Evolutionary conservation across 805 yeast genomes (phyloP), one percentile per base, ranked within the genome.

Genomic region (Schwanniomyces pseudopolymorphus): DNA sequence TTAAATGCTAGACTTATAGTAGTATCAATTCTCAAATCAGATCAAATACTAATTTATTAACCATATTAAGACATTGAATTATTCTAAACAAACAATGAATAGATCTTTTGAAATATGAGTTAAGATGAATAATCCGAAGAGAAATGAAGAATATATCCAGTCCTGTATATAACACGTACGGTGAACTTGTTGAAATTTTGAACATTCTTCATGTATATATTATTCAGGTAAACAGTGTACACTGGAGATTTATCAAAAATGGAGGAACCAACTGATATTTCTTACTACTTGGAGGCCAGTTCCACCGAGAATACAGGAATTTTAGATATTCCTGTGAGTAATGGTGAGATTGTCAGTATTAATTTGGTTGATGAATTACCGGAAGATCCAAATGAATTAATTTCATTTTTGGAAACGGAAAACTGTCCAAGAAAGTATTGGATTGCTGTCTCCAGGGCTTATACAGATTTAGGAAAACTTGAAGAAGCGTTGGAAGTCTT

Each of bases 351-450:
- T 50, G 96, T 92, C 52, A 85, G 89, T 43, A 80, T 94, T 55
- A 92, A 90, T 58, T 76, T 87, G 49, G 79, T 79, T 43, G 82
- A 83, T 28, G 98, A 92, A 59, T 74, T 90, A 46, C 96, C 96
- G 4, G 96, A 88, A 19, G 96, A 92, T 63, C 88, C 96, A 4
- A 77, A 81, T 39, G 98, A 94, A 59, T 75, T 94, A 51, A 82
- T 87, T 53, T 79, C 81, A 22, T 78, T 92, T 51, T 72, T 94
- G 51, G 85, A 87, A 51, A 88, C 87, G 53, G 98, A 94, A 68
- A 80, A 79, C 46, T 84, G 92, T 42, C 82, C 79, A 19, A 74
- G 78, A 45, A 83, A 84, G 59, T 88, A 83, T 67, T 94, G 99
- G 99, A 67, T 89, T 16, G 78, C 85, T 19, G 83, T 91, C 51